phyloP scores from a whole-genome alignment of 345 rosid species.

The Lumnitzera racemosa region DNA sequence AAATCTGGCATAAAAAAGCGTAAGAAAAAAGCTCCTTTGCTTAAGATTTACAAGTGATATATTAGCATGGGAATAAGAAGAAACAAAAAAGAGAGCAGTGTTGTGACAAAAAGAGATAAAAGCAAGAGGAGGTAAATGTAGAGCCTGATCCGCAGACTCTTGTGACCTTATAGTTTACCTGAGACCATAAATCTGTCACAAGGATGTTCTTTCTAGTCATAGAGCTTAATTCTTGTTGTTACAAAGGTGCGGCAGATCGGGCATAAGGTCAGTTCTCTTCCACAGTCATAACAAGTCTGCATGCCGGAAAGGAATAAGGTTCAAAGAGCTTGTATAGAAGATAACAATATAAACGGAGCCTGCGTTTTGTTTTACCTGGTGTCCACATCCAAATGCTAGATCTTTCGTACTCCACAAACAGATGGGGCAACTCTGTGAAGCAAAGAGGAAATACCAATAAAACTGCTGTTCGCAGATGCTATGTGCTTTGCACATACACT shows the following conservation, averaged over 20 bases:
- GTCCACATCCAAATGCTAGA: slow-evolving; percentile 36
- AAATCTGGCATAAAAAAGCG: not conserved
- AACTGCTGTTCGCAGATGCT: not conserved
- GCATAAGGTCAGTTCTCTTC: slow-evolving; percentile 18
- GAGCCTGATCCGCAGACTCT: no score
- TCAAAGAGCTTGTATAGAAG: not conserved
- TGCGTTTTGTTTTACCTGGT: slow-evolving; percentile 21
- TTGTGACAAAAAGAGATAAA: not conserved
- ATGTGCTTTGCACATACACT: not conserved
- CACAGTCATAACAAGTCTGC: slow-evolving; percentile 37
- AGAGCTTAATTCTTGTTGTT: slow-evolving; percentile 22
- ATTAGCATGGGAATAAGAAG: no score
- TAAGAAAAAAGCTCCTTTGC: not conserved
- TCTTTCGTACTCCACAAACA: slow-evolving; percentile 26
- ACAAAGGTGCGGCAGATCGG: slow-evolving; percentile 24
- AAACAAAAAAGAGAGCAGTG: not conserved
- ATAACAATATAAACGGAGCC: not conserved
- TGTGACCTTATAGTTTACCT: no score
- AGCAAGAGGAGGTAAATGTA: not conserved
- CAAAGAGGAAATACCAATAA: not conserved
- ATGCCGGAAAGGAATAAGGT: not conserved
- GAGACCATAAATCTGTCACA: not conserved
- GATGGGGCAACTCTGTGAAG: slow-evolving; percentile 19
- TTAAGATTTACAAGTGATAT: not conserved
- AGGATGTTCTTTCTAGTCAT: slow-evolving; percentile 9